Percentiles rank a stretch among this genome's conserved stretches.
These are phyloP conservation scores for Fistulina hepatica DNA, from an alignment of 1,284 basidiomycete genomes.

Conservation along the genomic window DNA sequence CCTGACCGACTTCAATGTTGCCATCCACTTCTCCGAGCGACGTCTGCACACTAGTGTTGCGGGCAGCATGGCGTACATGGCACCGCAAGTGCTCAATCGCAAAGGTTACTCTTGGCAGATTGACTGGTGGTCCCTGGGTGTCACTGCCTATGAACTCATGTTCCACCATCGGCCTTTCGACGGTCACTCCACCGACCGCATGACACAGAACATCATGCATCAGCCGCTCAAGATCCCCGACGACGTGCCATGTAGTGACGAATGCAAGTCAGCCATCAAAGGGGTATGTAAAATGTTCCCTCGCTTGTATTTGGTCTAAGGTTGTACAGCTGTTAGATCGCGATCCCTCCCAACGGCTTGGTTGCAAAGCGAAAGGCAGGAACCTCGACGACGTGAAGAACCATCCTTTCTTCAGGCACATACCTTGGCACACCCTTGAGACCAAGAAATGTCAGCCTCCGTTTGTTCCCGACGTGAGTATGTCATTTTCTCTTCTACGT, in stretches of 20 bases:
- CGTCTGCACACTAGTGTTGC: conserved; percentile 85
- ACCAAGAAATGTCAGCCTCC: conserved; percentile 72
- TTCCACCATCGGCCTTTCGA: conserved; percentile 86
- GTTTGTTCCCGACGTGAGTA: conserved; percentile 83
- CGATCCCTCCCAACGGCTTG: conserved; percentile 71
- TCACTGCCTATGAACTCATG: conserved; percentile 82
- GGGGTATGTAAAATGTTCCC: conserved; percentile 31
- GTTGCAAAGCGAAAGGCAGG: conserved; percentile 58
- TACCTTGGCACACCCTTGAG: conserved; percentile 76
- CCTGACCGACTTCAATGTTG: conserved; percentile 97
- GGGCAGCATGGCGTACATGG: conserved; percentile 99
- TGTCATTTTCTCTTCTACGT: background rate
- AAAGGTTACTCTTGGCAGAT: conserved; percentile 81
- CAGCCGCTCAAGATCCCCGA: conserved; percentile 58
- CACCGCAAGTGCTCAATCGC: conserved; percentile 76
- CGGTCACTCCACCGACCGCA: conserved; percentile 74
- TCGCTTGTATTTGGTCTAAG: conserved; percentile 14
- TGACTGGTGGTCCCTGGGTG: conserved; percentile 93
- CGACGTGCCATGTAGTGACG: conserved; percentile 35
- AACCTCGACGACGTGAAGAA: conserved; percentile 67
- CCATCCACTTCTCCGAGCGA: conserved; percentile 88
- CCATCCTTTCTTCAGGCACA: conserved; percentile 78
- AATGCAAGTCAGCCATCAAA: conserved; percentile 33
- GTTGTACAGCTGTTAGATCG: conserved; percentile 69
- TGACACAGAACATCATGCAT: conserved; percentile 73